phyloP scores from a whole-genome alignment of 495 filamentous ascomycete species.

The Aspergillus olivimuriae region DNA sequence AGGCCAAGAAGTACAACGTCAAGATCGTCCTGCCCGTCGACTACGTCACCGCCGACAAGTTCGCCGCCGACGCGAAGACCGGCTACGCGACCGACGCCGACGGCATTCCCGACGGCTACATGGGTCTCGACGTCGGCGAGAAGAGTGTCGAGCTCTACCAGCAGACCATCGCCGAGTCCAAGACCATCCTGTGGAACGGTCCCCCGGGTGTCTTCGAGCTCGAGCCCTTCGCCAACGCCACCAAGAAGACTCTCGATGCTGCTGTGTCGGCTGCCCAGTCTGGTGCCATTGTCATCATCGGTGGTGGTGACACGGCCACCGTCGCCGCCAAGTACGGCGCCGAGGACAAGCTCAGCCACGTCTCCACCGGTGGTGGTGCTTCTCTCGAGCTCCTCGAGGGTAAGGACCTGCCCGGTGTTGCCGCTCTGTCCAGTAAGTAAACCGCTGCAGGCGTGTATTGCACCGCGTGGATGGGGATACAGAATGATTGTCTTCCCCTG shows the following conservation, averaged over 20 bases:
- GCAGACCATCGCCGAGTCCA: conserved; percentile 73
- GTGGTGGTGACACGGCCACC: conserved; percentile 95
- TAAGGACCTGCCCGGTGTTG: conserved; percentile 92
- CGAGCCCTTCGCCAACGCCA: conserved; percentile 85
- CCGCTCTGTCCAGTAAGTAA: conserved; percentile 88
- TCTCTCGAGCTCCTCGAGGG: conserved; percentile 95
- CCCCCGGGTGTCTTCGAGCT: conserved; percentile 97
- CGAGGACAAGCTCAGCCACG: conserved; percentile 95
- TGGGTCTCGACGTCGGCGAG: conserved; percentile 91
- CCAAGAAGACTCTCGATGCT: conserved; percentile 82
- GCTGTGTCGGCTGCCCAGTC: conserved; percentile 70
- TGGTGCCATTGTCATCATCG: conserved; percentile 94
- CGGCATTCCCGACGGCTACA: conserved; percentile 93
- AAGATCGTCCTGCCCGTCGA: conserved; percentile 91
- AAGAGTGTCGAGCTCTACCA: conserved; percentile 81
- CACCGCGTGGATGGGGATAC: neutral
- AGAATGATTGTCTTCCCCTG: neutral
- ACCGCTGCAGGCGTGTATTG: conserved; percentile 4
- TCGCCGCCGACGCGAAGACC: conserved; percentile 73
- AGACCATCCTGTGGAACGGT: conserved; percentile 99
- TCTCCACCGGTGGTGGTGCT: conserved; percentile 94
- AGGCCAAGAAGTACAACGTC: conserved; percentile 94
- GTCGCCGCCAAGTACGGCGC: conserved; percentile 95
- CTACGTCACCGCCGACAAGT: conserved; percentile 95
- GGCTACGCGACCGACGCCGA: conserved; percentile 78